A percentile compares a stretch with the other conserved stretches of the same genome.
phyloP scores from a whole-genome alignment of 2,329 filamentous ascomycete genomes.

The Hymenoscyphus fraxineus region DNA sequence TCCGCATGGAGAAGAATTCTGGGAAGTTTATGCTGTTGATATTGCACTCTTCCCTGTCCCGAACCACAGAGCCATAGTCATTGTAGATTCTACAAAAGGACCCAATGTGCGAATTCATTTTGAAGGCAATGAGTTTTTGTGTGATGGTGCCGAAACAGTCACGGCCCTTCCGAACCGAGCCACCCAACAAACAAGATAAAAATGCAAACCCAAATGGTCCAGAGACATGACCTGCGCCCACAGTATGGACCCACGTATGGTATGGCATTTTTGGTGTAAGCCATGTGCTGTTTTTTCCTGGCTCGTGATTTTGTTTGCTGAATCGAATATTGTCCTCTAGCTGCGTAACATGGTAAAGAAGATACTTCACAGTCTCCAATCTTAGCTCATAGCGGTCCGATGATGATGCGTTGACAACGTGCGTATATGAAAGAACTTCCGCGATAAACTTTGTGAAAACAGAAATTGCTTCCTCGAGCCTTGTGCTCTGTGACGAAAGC shows the following conservation, averaged over 20 bases:
- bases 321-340: not conserved
- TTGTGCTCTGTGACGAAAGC: not conserved
- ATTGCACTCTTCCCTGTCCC: conserved; percentile 8
- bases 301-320: not conserved
- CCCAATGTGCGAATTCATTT: not conserved
- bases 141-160: not conserved
- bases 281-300: not conserved
- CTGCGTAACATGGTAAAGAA: conserved; percentile 7
- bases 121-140: not conserved
- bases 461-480: not conserved
- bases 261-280: not conserved
- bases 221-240: conserved; percentile 7
- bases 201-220: conserved; percentile 13
- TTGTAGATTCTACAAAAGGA: conserved; percentile 4
- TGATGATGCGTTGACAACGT: not conserved
- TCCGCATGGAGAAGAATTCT: not conserved
- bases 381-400: not conserved
- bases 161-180: not conserved
- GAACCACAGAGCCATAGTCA: conserved; percentile 8
- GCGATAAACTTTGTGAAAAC: not conserved
- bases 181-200: not conserved
- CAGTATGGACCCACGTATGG: conserved; percentile 1
- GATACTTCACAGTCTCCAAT: not conserved
- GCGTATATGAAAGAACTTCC: not conserved
- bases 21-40: conserved; percentile 11